phyloP scores from a whole-genome alignment of 2,329 filamentous ascomycete species.

The Aspergillus jensenii region DNA sequence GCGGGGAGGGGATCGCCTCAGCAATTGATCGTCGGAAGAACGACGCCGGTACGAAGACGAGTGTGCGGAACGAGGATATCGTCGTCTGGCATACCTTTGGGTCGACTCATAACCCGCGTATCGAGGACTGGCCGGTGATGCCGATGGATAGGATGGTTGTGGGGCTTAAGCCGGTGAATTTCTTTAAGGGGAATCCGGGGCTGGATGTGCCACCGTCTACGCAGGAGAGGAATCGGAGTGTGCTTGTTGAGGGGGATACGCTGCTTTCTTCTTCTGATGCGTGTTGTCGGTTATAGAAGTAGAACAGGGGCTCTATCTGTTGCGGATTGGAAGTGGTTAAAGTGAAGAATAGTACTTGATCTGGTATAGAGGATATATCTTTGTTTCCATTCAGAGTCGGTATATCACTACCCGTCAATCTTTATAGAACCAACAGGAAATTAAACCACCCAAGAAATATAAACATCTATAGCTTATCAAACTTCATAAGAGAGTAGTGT shows the following conservation, averaged over 20 bases:
- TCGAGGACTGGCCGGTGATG: constrained; percentile 10
- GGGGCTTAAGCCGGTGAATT: background rate
- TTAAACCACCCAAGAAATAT: no score
- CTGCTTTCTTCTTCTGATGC: background rate
- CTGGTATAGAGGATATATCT: no score
- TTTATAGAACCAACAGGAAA: no score
- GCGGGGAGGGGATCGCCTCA: constrained; percentile 25
- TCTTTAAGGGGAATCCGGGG: background rate
- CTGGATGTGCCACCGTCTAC: background rate
- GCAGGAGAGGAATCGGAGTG: background rate
- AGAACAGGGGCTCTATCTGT: no score
- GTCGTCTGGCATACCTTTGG: constrained; percentile 31
- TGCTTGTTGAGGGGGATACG: background rate
- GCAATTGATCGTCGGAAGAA: constrained; percentile 17
- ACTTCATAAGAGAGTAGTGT: no score
- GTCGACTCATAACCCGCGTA: background rate
- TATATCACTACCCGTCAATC: no score
- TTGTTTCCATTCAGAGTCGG: no score
- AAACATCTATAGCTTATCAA: no score
- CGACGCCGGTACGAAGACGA: background rate
- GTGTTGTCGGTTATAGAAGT: background rate
- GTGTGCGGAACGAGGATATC: constrained; percentile 27
- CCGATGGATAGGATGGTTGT: constrained; percentile 1
- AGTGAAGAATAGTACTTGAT: no score
- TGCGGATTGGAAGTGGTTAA: no score